phyloP scores from a whole-genome alignment of 345 rosid genomes.

The Sisymbrium altissimum region DNA sequence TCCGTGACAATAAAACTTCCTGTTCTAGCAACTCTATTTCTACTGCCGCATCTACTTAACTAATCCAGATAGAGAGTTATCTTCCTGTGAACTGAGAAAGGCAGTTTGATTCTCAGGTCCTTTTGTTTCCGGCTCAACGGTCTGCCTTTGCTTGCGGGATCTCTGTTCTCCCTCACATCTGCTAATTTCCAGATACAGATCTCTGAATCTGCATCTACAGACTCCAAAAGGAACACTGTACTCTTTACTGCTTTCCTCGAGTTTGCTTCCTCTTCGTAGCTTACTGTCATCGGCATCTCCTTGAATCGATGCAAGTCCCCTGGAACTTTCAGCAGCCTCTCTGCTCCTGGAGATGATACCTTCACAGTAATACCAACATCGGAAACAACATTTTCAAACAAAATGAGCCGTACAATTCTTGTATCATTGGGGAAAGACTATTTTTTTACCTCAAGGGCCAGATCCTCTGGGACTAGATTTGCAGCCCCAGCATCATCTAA shows the following conservation, averaged over 20 bases:
- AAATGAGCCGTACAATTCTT: neutral
- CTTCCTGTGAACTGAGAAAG: conserved; percentile 48
- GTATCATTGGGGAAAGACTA: neutral
- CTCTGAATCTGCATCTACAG: conserved; percentile 52
- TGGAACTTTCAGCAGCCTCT: conserved; percentile 74
- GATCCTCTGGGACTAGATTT: conserved; percentile 62
- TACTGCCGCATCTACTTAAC: conserved; percentile 17
- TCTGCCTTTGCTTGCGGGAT: conserved; percentile 73
- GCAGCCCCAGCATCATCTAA: conserved; percentile 75
- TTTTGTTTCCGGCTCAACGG: conserved; percentile 69
- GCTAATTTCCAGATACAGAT: conserved; percentile 82
- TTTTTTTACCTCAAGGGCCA: conserved; percentile 71
- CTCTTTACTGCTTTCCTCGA: conserved; percentile 39
- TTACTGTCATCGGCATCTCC: conserved; percentile 71
- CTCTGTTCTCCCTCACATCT: conserved; percentile 78
- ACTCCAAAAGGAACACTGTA: conserved; percentile 62
- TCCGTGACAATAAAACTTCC: neutral
- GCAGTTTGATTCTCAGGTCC: conserved; percentile 68
- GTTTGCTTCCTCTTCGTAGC: conserved; percentile 47
- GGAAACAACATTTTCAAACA: neutral
- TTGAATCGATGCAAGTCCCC: conserved; percentile 64
- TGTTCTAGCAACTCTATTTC: neutral
- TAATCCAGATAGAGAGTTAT: conserved; percentile 58
- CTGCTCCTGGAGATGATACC: conserved; percentile 94
- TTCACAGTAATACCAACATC: conserved; percentile 27